Percentiles rank a stretch among this genome's conserved stretches.
Evolutionary conservation across 805 yeast species (phyloP).

Genomic region (Metschnikowia amazonensis): DNA sequence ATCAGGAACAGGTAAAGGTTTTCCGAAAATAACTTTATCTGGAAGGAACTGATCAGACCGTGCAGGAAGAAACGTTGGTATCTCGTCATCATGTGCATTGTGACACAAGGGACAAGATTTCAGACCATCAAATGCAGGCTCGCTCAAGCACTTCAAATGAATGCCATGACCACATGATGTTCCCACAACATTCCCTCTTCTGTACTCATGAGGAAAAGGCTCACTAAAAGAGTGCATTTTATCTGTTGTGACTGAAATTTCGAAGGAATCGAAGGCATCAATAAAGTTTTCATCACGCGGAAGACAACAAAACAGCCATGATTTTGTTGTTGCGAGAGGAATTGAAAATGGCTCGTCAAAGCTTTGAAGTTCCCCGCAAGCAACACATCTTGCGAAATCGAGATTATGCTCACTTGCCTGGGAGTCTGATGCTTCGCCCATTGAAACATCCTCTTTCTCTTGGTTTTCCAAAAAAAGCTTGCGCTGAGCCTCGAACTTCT

Average conservation of each 20-base stretch:
- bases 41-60: background rate
- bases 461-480: conserved; percentile 40
- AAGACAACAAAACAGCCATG: conserved; percentile 49
- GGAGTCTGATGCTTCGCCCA: background rate
- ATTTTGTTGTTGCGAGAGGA: conserved; percentile 47
- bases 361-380: conserved; percentile 23
- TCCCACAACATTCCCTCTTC: background rate
- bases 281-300: conserved; percentile 25
- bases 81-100: conserved; percentile 29
- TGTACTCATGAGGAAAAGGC: conserved; percentile 21
- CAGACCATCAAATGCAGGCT: conserved; percentile 11
- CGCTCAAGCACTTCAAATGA: conserved; percentile 44
- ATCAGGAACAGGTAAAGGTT: background rate
- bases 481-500: conserved; percentile 57
- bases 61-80: background rate
- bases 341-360: conserved; percentile 51
- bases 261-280: conserved; percentile 20
- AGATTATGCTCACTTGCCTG: background rate
- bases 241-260: background rate
- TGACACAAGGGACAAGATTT: conserved; percentile 51
- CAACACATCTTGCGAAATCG: conserved; percentile 19
- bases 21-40: background rate
- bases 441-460: background rate
- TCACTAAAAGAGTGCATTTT: background rate
- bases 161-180: conserved; percentile 48